These are phyloP conservation scores for Podaxis sp. DNA, from an alignment of 768 basidiomycete species.

Conservation along the genomic window DNA sequence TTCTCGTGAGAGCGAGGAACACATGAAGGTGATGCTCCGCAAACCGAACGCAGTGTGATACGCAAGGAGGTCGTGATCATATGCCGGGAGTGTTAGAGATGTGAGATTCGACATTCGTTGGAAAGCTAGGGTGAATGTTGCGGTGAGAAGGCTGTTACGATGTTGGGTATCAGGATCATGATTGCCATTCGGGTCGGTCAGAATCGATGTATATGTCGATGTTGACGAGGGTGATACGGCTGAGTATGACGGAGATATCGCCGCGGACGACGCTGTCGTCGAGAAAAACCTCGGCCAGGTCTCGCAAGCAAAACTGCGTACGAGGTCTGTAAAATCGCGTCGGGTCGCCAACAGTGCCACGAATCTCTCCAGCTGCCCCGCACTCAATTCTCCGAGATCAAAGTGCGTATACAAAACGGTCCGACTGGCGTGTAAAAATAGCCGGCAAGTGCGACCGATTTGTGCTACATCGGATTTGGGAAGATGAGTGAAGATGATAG, in stretches of 20 bases:
- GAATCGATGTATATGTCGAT: not conserved
- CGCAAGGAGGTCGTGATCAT: slow-evolving; percentile 41
- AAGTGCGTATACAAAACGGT: slow-evolving; percentile 32
- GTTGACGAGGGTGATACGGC: not conserved
- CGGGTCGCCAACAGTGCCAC: slow-evolving; percentile 37
- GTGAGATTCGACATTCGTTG: slow-evolving; percentile 47
- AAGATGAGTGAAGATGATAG: slow-evolving; percentile 33
- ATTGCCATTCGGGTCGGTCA: not conserved
- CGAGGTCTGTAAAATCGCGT: slow-evolving; percentile 39
- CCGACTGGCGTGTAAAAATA: slow-evolving; percentile 34
- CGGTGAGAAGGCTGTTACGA: slow-evolving; percentile 33
- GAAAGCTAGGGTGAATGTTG: slow-evolving; percentile 43
- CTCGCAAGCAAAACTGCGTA: slow-evolving; percentile 38
- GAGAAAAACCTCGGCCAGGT: slow-evolving; percentile 42
- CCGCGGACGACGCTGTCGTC: slow-evolving; percentile 3
- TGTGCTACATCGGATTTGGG: slow-evolving; percentile 29
- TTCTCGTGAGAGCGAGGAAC: slow-evolving; percentile 27
- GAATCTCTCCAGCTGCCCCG: slow-evolving; percentile 32
- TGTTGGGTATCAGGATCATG: slow-evolving; percentile 22
- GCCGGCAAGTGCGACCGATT: slow-evolving; percentile 32
- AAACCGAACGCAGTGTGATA: slow-evolving; percentile 45
- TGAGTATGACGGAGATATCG: not conserved
- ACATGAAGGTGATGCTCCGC: slow-evolving; percentile 37
- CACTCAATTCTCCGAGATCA: slow-evolving; percentile 32
- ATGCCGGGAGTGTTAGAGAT: slow-evolving; percentile 40